A percentile compares a stretch with the other conserved stretches of the same genome.
Evolutionary conservation across 164 flowering plant species (phyloP).

Genomic region (Sedum album): DNA sequence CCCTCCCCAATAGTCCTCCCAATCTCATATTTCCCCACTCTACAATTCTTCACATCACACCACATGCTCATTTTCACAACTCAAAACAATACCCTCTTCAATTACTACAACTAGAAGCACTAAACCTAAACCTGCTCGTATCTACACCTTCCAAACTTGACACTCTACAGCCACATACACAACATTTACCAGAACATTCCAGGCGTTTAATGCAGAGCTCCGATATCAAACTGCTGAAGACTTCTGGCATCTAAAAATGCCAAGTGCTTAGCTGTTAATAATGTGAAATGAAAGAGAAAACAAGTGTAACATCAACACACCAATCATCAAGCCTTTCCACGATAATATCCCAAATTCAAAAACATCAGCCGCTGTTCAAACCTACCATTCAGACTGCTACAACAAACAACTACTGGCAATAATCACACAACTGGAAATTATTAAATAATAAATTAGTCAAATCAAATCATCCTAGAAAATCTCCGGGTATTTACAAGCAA

Average conservation of each 20-base stretch:
- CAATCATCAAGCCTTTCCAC: background rate
- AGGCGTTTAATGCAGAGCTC: too few species aligned
- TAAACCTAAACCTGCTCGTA: too few species aligned
- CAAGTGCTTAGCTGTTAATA: background rate
- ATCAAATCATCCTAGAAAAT: background rate
- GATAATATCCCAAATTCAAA: background rate
- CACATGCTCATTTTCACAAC: background rate
- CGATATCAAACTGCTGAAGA: background rate
- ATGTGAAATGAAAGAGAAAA: background rate
- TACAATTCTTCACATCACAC: constrained; percentile 28
- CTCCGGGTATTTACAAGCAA: background rate
- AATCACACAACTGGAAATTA: background rate
- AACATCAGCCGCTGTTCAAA: background rate
- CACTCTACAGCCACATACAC: too few species aligned
- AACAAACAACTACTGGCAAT: background rate
- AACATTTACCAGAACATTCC: background rate
- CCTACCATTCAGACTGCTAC: background rate
- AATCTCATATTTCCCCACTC: constrained; percentile 66
- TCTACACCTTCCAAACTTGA: too few species aligned
- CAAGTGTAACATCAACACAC: background rate
- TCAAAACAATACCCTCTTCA: background rate
- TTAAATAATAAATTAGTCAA: background rate
- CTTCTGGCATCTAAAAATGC: background rate
- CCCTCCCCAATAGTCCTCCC: constrained; percentile 85
- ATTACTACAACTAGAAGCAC: too few species aligned